A percentile compares a stretch with the other conserved stretches of the same genome.
phyloP scores from a whole-genome alignment of 2,329 filamentous ascomycete species.

The Alternaria triticimaculans region DNA sequence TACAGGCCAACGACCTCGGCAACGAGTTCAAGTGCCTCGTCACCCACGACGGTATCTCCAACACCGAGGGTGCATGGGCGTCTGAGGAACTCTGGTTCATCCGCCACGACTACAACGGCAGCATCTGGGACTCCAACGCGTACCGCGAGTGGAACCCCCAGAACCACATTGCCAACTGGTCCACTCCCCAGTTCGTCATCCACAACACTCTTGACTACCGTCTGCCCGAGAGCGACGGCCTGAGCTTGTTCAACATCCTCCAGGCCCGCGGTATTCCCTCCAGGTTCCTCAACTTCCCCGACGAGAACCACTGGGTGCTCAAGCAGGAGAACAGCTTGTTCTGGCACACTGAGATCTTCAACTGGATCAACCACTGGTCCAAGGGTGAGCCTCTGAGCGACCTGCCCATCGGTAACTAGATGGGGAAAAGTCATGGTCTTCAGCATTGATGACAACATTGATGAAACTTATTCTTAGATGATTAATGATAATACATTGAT shows the following conservation, averaged over 20 bases:
- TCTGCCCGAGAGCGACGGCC: slow-evolving; percentile 81
- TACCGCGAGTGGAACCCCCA: slow-evolving; percentile 66
- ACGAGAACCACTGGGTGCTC: slow-evolving; percentile 81
- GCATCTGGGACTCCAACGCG: slow-evolving; percentile 42
- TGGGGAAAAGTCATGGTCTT: neutral
- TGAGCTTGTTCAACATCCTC: slow-evolving; percentile 84
- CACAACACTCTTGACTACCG: slow-evolving; percentile 93
- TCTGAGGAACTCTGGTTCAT: slow-evolving; percentile 62
- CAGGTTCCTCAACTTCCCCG: slow-evolving; percentile 80
- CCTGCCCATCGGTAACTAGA: slow-evolving; percentile 39
- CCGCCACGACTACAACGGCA: slow-evolving; percentile 53
- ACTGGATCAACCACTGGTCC: slow-evolving; percentile 49
- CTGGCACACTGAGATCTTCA: slow-evolving; percentile 72
- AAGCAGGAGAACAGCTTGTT: slow-evolving; percentile 89
- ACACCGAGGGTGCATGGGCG: slow-evolving; percentile 55
- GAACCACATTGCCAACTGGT: slow-evolving; percentile 70
- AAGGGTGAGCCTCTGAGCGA: slow-evolving; percentile 40
- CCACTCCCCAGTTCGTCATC: slow-evolving; percentile 86
- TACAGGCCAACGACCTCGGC: slow-evolving; percentile 83
- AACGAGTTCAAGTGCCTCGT: slow-evolving; percentile 87
- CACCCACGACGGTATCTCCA: slow-evolving; percentile 85
- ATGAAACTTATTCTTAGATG: slow-evolving; percentile 3
- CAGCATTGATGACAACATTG: neutral
- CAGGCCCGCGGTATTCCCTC: slow-evolving; percentile 78
- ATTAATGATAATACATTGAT: slow-evolving; percentile 6